These are phyloP conservation scores for Haplosporangium gracile DNA, from an alignment of 192 early-diverging fungal genomes.

Conservation along the genomic window DNA sequence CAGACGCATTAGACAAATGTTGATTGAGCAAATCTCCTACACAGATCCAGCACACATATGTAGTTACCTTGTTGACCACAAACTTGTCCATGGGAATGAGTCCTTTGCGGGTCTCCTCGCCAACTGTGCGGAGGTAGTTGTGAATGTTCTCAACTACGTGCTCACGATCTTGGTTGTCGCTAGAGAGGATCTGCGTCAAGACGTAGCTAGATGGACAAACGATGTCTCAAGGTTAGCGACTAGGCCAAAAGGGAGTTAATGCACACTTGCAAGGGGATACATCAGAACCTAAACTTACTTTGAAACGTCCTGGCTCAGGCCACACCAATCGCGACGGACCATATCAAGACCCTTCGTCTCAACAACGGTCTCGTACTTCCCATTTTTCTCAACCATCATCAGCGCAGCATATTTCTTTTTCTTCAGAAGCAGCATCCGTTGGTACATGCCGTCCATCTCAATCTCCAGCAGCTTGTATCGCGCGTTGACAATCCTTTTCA, in stretches of 20 bases:
- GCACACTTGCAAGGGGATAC: background rate
- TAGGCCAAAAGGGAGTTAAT: background rate
- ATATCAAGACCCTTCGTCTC: constrained; percentile 97
- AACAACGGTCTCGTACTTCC: constrained; percentile 59
- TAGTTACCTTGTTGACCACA: constrained; percentile 88
- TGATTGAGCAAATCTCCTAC: background rate
- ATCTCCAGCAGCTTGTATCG: constrained; percentile 96
- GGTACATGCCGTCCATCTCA: constrained; percentile 95
- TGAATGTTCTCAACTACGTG: constrained; percentile 86
- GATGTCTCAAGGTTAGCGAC: constrained; percentile 18
- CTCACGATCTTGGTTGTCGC: constrained; percentile 67
- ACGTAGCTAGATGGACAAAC: constrained; percentile 63
- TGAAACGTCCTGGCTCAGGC: constrained; percentile 90
- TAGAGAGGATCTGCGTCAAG: constrained; percentile 70
- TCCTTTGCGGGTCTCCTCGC: constrained; percentile 76
- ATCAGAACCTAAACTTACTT: constrained; percentile 52
- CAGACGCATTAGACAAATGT: background rate
- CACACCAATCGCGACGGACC: constrained; percentile 98
- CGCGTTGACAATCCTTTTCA: constrained; percentile 91
- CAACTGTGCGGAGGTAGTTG: constrained; percentile 75
- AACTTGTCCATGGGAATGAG: constrained; percentile 86
- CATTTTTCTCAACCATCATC: constrained; percentile 71
- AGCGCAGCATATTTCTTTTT: constrained; percentile 99
- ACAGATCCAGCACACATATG: background rate
- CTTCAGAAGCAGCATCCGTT: constrained; percentile 90